Evolutionary conservation across 495 filamentous ascomycete genomes (phyloP).

Genomic region (Penicillium parvum): DNA sequence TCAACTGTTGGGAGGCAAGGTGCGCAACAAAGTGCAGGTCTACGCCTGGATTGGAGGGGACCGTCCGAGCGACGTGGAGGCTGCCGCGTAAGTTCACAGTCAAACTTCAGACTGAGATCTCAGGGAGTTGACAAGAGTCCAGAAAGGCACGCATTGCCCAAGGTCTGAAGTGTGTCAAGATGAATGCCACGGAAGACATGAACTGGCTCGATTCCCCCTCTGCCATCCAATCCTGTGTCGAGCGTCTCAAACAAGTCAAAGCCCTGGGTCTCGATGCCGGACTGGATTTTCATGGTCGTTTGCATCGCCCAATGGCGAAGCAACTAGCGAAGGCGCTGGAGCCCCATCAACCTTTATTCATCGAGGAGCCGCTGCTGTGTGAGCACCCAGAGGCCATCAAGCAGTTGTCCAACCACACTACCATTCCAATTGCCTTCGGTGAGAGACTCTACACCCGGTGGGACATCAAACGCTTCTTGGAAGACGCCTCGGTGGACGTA

Average conservation of each 20-base stretch:
- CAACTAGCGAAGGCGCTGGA: constrained; percentile 71
- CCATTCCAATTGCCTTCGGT: constrained; percentile 69
- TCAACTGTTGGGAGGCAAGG: constrained; percentile 71
- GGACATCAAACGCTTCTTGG: constrained; percentile 72
- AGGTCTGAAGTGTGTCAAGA: constrained; percentile 72
- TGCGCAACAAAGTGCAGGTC: constrained; percentile 67
- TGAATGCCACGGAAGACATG: constrained; percentile 79
- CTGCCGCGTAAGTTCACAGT: constrained; percentile 50
- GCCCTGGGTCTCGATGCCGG: constrained; percentile 67
- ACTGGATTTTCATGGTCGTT: constrained; percentile 74
- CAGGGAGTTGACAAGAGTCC: too few species aligned
- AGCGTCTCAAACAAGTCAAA: constrained; percentile 67
- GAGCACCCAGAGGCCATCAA: constrained; percentile 71
- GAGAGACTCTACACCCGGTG: constrained; percentile 72
- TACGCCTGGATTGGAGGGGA: constrained; percentile 90
- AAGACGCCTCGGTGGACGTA: constrained; percentile 66
- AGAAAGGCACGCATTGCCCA: constrained; percentile 61
- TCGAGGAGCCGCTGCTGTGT: constrained; percentile 72
- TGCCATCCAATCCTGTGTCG: constrained; percentile 58
- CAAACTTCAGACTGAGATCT: too few species aligned
- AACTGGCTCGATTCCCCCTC: constrained; percentile 76
- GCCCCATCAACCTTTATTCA: constrained; percentile 68
- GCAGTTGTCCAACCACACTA: constrained; percentile 56
- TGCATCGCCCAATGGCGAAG: constrained; percentile 80
- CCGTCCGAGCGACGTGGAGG: constrained; percentile 65